Base-by-base conservation (phyloP, 208 protist genomes). In the Trypanosoma vivax region DNA sequence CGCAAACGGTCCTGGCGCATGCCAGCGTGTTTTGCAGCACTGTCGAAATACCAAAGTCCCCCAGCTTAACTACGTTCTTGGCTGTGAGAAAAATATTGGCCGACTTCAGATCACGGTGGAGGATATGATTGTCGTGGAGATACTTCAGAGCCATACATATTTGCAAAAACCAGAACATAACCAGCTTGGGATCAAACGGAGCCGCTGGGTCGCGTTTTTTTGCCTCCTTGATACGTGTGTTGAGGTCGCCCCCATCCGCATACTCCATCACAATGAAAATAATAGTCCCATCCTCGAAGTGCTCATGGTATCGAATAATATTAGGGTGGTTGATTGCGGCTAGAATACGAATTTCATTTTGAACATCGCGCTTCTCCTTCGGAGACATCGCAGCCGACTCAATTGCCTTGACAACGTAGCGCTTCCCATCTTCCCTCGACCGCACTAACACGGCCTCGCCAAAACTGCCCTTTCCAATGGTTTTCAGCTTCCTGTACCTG, bases 181-280 rank as follows among this genome's bases (percentile, higher is more conserved):
- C 83, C 29, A 89, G 50, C 19, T 94, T 74, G 13, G 90, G 80
- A 25, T 92, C 83, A 62, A 95, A 94, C 13, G 68, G 82, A 47
- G 73, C 58, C 27, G 70, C 56, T 11, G 59, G 50, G 9, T 90
- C 78, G 49, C 79, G 43, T 54, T 79, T 83, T 61, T 90, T 83
- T 19, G 92, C 79, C n/a, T 95, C 74, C 51, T 96, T 91, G 34
- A 92, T 94, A 50, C 96, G 68, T 7, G 79, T 75, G 62, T 76
- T 90, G 38, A 96, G 52, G 46, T 90, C 79, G 0, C 91, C 88
- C 27, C 88, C 92, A 57, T 92, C 88, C 43, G 87, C 90, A 73
- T 94, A 95, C 64, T 96, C 88, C 85, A 96, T 95, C 14, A 89
- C 80, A 57, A 96, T 96, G 49, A 93, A 95, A 34, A 92, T 89